Base-by-base conservation (phyloP, 2,329 filamentous ascomycete species). In the Pseudonectria foliicola region DNA sequence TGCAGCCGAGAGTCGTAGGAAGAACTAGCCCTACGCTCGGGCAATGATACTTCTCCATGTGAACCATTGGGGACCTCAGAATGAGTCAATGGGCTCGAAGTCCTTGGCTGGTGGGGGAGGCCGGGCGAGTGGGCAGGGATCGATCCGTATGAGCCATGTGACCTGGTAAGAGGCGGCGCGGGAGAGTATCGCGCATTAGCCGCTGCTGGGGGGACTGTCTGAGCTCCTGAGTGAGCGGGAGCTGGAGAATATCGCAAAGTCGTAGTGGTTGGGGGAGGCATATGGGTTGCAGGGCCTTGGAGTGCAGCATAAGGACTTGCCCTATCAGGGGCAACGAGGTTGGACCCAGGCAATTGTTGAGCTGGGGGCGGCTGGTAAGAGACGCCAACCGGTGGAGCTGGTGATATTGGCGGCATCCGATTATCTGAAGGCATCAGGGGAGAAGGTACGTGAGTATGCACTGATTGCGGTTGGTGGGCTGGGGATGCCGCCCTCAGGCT, bases 51-150 rank as follows among this genome's bases (percentile, higher is more conserved):
- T n/a, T 75, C 71, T 6, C 56, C 57, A 37, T 64, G 62, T 6
- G 49, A 26, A 11, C 30, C 34, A 27, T 40, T 62, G 7, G 64
- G 66, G 10, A 68, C 64, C 52, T 81, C 77, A 39, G 78, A 80
- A 46, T 82, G 75, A 6, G 77, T 77, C 39, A 82, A 56, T 1
- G 78, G 78, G 44, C 78, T 82, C 2, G 77, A 82, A 2, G 78
- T 82, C 43, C 78, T 66, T 7, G 78, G 77, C 42, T 77, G 69
- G 49, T 81, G 75, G 30, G 75, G 63, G 27, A 80, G 60, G 25
- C 67, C 56, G 11, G 72, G 61, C 16, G 70, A 64, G 7, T 67
- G 57, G 1, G 54, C 45, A 18, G 52, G 47, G 11, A 62, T 49
- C 12, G 58, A 35, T 40, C 58, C 56, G 13, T 63, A 65, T 13